phyloP scores from a whole-genome alignment of 202 grass and related monocot genomes.

The Saccharum hybrid region DNA sequence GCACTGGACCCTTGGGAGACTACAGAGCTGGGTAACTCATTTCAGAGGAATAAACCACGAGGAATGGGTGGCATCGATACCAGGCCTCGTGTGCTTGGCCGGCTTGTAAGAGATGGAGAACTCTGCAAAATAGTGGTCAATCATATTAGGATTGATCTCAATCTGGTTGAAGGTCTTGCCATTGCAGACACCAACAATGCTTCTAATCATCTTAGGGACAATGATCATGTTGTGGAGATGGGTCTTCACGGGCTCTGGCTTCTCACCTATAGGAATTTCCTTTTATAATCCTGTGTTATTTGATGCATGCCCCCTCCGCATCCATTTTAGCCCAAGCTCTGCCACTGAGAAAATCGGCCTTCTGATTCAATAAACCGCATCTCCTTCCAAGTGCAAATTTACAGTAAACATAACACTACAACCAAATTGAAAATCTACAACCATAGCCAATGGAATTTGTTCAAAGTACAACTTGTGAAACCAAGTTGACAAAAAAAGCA shows the following conservation, averaged over 20 bases:
- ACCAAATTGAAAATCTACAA: not conserved
- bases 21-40: slow-evolving; percentile 43
- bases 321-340: no score
- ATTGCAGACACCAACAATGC: slow-evolving; percentile 64
- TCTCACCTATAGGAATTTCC: slow-evolving; percentile 50
- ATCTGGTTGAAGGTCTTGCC: slow-evolving; percentile 61
- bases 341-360: no score
- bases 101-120: no score
- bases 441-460: no score
- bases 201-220: slow-evolving; percentile 77
- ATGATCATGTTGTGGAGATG: slow-evolving; percentile 64
- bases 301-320: no score
- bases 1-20: not conserved
- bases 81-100: no score
- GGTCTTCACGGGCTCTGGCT: slow-evolving; percentile 42
- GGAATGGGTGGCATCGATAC: not conserved
- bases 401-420: not conserved
- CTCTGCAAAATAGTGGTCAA: slow-evolving; percentile 59
- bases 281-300: no score
- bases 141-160: slow-evolving; percentile 88
- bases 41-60: slow-evolving; percentile 63
- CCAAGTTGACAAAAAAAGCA: no score
- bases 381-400: slow-evolving; percentile 22
- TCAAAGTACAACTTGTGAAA: not conserved
- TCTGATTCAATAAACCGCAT: not conserved